phyloP scores from a whole-genome alignment of 345 rosid genomes.

The Salix suchowensis region DNA sequence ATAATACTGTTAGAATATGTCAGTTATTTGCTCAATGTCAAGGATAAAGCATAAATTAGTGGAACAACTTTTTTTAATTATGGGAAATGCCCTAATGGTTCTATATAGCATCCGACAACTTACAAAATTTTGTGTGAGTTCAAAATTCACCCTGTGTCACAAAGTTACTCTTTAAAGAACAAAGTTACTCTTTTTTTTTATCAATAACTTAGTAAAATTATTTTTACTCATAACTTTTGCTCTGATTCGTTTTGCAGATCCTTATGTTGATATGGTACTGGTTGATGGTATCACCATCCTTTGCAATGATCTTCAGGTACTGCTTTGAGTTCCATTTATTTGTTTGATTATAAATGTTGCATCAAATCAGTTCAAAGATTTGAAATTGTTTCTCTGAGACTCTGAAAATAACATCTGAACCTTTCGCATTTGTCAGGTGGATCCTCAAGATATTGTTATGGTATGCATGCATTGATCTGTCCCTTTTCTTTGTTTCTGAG shows the following conservation, averaged over 20 bases:
- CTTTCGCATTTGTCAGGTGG: constrained; percentile 58
- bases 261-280: constrained; percentile 55
- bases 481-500: neutral
- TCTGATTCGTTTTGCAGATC: constrained; percentile 43
- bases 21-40: neutral
- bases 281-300: constrained; percentile 71
- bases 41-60: neutral
- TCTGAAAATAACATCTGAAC: constrained; percentile 14
- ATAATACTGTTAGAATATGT: neutral
- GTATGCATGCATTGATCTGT: constrained; percentile 35
- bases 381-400: neutral
- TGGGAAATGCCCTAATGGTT: neutral
- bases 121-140: neutral
- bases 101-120: neutral
- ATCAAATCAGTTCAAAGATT: neutral
- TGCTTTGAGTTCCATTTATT: neutral
- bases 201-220: neutral
- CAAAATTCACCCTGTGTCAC: neutral
- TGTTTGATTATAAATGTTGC: too few relatives aligned
- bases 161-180: neutral
- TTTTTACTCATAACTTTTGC: constrained; percentile 8
- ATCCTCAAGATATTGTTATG: constrained; percentile 98
- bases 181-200: neutral
- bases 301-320: constrained; percentile 77
- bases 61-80: neutral